A percentile compares a stretch with the other conserved stretches of the same genome.
phyloP scores from a whole-genome alignment of 371 early-diverging fungal species.

The Mortierella sp. region DNA sequence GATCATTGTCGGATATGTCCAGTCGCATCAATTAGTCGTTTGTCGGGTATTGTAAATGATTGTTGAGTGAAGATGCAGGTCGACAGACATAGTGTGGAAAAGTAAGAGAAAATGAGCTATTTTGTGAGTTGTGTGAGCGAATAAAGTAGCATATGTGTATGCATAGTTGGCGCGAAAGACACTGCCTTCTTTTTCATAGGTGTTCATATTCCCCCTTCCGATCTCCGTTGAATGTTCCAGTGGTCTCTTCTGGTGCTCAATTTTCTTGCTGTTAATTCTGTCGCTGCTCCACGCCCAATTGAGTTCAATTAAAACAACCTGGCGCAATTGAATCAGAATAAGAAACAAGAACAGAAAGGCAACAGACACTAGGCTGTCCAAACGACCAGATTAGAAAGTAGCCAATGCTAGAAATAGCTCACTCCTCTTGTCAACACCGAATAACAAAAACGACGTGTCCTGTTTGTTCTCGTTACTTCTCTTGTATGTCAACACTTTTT shows the following conservation, averaged over 20 bases:
- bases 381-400: background rate
- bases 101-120: background rate
- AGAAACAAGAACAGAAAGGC: background rate
- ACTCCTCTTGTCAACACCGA: background rate
- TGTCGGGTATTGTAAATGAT: background rate
- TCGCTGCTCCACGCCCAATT: constrained; percentile 4
- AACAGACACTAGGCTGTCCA: background rate
- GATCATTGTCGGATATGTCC: background rate
- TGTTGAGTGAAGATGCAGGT: background rate
- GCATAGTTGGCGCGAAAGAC: background rate
- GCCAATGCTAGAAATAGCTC: background rate
- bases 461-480: background rate
- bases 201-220: background rate
- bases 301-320: constrained; percentile 58
- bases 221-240: background rate
- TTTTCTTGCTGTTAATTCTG: background rate
- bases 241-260: background rate
- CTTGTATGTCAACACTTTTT: background rate
- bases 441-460: background rate
- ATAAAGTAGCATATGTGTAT: background rate
- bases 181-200: background rate
- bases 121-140: background rate
- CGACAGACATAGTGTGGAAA: background rate
- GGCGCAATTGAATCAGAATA: constrained; percentile 61
- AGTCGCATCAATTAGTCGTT: background rate